These are phyloP conservation scores for Exophiala dermatitidis DNA, from an alignment of 2,329 filamentous ascomycete genomes.

Conservation along the genomic window DNA sequence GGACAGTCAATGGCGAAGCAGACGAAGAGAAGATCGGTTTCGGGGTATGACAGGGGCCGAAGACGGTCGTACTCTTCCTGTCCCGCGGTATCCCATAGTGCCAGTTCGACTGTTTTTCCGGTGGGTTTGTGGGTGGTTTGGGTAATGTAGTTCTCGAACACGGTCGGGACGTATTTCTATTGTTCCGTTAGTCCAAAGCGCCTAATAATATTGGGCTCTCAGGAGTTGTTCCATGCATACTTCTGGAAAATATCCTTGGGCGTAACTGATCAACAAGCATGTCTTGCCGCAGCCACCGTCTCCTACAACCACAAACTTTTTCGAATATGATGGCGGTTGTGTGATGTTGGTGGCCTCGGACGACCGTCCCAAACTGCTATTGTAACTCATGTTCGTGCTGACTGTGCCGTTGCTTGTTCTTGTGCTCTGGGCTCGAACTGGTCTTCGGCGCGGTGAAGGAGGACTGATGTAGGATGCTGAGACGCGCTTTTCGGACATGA, in stretches of 20 bases:
- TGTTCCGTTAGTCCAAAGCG: not conserved
- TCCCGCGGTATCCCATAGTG: conserved; percentile 95
- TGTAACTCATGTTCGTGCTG: conserved; percentile 70
- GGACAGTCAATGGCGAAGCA: conserved; percentile 99
- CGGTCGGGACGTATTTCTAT: conserved; percentile 98
- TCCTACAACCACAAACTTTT: conserved; percentile 98
- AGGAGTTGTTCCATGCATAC: conserved; percentile 45
- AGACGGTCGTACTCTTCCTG: conserved; percentile 98
- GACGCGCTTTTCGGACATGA: conserved; percentile 25
- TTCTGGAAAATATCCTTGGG: conserved; percentile 97
- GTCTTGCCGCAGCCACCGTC: conserved; percentile 99
- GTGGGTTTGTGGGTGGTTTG: conserved; percentile 81
- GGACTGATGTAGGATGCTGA: conserved; percentile 21
- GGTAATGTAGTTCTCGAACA: conserved; percentile 99
- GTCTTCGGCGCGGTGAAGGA: conserved; percentile 38
- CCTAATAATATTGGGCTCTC: not conserved
- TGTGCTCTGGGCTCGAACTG: conserved; percentile 46
- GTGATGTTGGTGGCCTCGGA: conserved; percentile 79
- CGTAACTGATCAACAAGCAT: conserved; percentile 96
- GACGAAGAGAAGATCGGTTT: conserved; percentile 95
- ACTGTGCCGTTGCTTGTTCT: conserved; percentile 83
- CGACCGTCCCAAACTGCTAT: conserved; percentile 61
- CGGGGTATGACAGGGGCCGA: conserved; percentile 90
- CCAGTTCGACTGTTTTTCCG: conserved; percentile 92
- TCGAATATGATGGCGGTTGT: conserved; percentile 86